Conservation (phyloP, 2,329 filamentous ascomycete species). For the Neofusicoccum laricinum region DNA sequence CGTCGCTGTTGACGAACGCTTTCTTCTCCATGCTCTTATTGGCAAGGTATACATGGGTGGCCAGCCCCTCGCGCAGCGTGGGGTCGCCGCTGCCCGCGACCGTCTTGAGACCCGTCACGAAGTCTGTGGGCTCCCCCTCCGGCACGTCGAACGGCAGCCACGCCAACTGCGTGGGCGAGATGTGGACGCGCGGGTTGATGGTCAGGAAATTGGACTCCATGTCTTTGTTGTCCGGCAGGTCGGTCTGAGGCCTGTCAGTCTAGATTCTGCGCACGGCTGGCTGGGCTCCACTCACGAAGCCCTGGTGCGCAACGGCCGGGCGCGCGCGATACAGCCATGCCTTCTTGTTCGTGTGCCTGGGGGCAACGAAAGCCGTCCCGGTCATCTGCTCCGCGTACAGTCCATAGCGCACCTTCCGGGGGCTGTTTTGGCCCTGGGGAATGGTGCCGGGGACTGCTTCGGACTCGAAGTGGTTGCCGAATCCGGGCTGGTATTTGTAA, state of each 20-base stretch:
- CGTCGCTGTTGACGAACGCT: slow-evolving; percentile 61
- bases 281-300: slow-evolving; percentile 31
- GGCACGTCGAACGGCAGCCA: slow-evolving; percentile 38
- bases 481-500: slow-evolving; percentile 57
- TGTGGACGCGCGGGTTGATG: slow-evolving; percentile 34
- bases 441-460: slow-evolving; percentile 47
- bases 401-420: slow-evolving; percentile 33
- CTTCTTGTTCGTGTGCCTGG: slow-evolving; percentile 35
- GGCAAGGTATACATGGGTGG: slow-evolving; percentile 33
- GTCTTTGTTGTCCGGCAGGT: slow-evolving; percentile 34
- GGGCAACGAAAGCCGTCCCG: slow-evolving; percentile 33
- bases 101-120: slow-evolving; percentile 34
- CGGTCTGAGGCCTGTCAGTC: slow-evolving; percentile 23
- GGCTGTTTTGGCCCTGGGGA: slow-evolving; percentile 46
- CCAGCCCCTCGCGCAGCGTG: slow-evolving; percentile 35
- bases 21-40: slow-evolving; percentile 36
- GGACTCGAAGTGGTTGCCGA: slow-evolving; percentile 51
- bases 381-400: slow-evolving; percentile 39
- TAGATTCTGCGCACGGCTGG: neutral
- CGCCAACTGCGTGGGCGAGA: slow-evolving; percentile 36
- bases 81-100: slow-evolving; percentile 39
- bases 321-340: slow-evolving; percentile 35
- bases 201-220: slow-evolving; percentile 36
- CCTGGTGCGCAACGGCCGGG: slow-evolving; percentile 37
- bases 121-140: slow-evolving; percentile 29